These are phyloP conservation scores for Lecanicillium sp. DNA, from an alignment of 2,329 filamentous ascomycete genomes.

Conservation along the genomic window DNA sequence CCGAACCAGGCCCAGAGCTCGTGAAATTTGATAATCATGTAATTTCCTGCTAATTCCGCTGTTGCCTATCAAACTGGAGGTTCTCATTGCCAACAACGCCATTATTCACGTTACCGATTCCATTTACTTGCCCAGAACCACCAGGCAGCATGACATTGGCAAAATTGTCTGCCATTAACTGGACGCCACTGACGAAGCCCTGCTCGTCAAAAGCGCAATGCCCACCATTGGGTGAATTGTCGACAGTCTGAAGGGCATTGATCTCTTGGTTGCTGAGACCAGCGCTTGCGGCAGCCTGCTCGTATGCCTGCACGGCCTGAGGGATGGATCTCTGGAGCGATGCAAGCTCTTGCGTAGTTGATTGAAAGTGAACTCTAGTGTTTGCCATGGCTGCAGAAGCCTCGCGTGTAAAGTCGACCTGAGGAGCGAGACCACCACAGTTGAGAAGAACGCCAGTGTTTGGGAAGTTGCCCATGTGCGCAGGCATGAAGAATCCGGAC, in stretches of 20 bases:
- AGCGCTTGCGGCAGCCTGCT: conserved; percentile 33
- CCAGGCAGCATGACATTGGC: conserved; percentile 41
- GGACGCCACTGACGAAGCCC: conserved; percentile 46
- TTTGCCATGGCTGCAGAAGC: conserved; percentile 29
- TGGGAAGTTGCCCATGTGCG: conserved; percentile 41
- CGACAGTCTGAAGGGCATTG: conserved; percentile 45
- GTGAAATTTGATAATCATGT: too few species aligned
- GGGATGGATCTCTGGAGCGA: conserved; percentile 42
- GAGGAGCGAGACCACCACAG: conserved; percentile 45
- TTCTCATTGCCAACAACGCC: conserved; percentile 21
- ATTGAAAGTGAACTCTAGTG: conserved; percentile 49
- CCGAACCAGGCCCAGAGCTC: too few species aligned
- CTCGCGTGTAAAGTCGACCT: conserved; percentile 38
- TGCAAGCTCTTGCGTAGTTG: conserved; percentile 40
- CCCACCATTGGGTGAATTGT: conserved; percentile 45
- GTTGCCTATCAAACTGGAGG: too few species aligned
- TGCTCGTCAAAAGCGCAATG: conserved; percentile 51
- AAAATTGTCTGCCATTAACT: conserved; percentile 46
- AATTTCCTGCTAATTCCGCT: too few species aligned
- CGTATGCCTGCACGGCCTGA: conserved; percentile 39
- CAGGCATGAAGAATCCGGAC: conserved; percentile 49
- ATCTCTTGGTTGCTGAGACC: conserved; percentile 36
- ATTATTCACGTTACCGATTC: conserved; percentile 39
- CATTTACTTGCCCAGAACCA: conserved; percentile 38
- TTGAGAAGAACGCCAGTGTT: conserved; percentile 45